phyloP scores from a whole-genome alignment of 1,284 basidiomycete genomes.

The Meira nashicola region DNA sequence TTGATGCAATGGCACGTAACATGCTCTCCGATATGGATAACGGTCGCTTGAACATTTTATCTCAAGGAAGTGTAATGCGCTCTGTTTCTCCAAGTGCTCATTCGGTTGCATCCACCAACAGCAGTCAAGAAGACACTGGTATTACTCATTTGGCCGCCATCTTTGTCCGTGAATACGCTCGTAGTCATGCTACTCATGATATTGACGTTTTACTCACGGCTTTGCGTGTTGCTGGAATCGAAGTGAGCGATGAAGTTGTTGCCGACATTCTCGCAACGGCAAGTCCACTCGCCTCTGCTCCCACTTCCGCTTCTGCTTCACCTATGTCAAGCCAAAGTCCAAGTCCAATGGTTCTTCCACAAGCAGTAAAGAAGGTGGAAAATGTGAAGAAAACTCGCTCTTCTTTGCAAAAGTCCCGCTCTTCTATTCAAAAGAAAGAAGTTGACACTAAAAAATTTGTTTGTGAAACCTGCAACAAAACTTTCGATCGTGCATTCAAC shows the following conservation, averaged over 20 bases:
- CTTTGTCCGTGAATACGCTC: constrained; percentile 15
- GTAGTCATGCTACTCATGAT: constrained; percentile 1
- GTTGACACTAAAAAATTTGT: constrained; percentile 27
- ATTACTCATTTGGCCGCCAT: constrained; percentile 5
- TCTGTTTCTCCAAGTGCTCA: background rate
- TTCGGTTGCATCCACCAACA: constrained; percentile 1
- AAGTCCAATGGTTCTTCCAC: background rate
- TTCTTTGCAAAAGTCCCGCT: constrained; percentile 10
- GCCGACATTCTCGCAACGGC: background rate
- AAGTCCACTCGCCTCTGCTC: constrained; percentile 10
- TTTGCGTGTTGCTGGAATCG: constrained; percentile 13
- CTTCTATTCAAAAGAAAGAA: constrained; percentile 3
- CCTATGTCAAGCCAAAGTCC: background rate
- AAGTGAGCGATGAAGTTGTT: constrained; percentile 9
- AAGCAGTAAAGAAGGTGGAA: no score
- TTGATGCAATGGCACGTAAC: constrained; percentile 2
- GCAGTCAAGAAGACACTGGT: background rate
- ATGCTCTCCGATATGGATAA: background rate
- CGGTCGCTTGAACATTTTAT: background rate
- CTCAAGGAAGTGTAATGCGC: no score
- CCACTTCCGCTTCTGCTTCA: background rate
- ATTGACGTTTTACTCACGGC: constrained; percentile 11
- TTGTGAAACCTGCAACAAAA: constrained; percentile 35
- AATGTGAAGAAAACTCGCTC: no score
- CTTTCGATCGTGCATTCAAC: constrained; percentile 43